Base-by-base conservation (phyloP, 352 stramenopile species). In the Lagenidium sp. region DNA sequence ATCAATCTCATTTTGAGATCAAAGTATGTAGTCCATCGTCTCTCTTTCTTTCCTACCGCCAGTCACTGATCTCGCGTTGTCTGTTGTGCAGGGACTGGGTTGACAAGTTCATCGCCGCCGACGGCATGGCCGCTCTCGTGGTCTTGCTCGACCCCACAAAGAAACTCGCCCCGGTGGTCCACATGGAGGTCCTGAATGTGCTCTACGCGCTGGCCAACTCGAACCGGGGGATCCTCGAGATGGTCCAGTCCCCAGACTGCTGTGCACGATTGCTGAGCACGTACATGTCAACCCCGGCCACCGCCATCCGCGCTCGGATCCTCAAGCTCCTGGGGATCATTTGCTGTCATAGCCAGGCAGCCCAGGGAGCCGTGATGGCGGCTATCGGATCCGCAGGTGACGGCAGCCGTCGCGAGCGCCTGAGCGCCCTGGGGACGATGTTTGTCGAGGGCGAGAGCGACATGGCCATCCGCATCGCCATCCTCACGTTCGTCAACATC, bases 1-100 rank as follows among this genome's bases (percentile, higher is more conserved):
- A 71, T 88, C 50, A 85, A 83, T 39, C 53, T 80, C 4, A 36
- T 85, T 16, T 54, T 85, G 0, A 55, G 64, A 50, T 36, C 64
- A 18, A 60, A 57, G 72, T 87, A 47, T 41, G 49, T 55, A 30
- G 3, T n/a, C 11, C 25, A 13, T 12, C 16, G 8, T 21, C 18
- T 41, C 7, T 20, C 22, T 3, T 19, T 15, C 23, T 12, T 28
- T 4, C 29, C 25, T 5, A 20, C 6, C 15, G n/a, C 6, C 39
- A 16, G n/a, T 6, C 15, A 19, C 34, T 13, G 41, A 13, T 18
- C 25, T n/a, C n/a, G n/a, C n/a, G n/a, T n/a, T n/a, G n/a, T n/a
- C n/a, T n/a, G n/a, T n/a, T 32, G 20, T 6, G 19, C 34, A 87
- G 73, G 13, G 48, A 61, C 1, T 88, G 76, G 76, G 47, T 72